These are phyloP conservation scores for Zizania latifolia DNA, from an alignment of 176 grass and related monocot genomes.

Conservation along the genomic window DNA sequence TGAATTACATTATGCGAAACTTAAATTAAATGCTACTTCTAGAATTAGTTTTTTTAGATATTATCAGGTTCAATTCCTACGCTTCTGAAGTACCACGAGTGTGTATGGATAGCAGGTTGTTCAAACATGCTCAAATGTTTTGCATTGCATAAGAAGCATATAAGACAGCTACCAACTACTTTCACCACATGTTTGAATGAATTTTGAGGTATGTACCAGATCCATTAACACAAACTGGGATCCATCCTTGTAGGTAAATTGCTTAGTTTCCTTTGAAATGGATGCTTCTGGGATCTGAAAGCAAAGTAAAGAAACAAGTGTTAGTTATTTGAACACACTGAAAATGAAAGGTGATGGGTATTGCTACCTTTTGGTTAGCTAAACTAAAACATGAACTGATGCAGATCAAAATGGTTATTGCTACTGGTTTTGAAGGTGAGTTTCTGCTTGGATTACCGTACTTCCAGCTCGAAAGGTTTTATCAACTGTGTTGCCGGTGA, in stretches of 20 bases:
- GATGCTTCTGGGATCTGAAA: constrained; percentile 74
- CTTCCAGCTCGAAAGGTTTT: constrained; percentile 99
- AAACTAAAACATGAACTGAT: not conserved
- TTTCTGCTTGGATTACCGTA: constrained; percentile 58
- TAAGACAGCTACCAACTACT: not conserved
- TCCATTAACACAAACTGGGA: constrained; percentile 91
- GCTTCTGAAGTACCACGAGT: not conserved
- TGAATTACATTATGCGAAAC: not conserved
- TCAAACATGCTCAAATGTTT: not conserved
- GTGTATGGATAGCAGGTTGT: not conserved
- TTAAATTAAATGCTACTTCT: not conserved
- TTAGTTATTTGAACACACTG: not conserved
- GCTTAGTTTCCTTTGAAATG: constrained; percentile 86
- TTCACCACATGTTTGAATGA: not conserved
- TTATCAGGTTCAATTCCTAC: not conserved
- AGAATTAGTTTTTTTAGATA: not conserved
- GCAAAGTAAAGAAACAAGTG: not conserved
- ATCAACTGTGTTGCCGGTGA: constrained; percentile 91
- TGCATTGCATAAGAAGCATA: not conserved
- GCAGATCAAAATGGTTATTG: not conserved
- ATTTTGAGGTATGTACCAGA: constrained; percentile 43
- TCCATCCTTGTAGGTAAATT: constrained; percentile 95
- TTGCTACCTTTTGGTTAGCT: not conserved
- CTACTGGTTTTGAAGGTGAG: not conserved
- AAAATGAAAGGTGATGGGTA: not conserved